Evolutionary conservation across 2,329 filamentous ascomycete genomes (phyloP).

Genomic region (Trichoderma brevicompactum): DNA sequence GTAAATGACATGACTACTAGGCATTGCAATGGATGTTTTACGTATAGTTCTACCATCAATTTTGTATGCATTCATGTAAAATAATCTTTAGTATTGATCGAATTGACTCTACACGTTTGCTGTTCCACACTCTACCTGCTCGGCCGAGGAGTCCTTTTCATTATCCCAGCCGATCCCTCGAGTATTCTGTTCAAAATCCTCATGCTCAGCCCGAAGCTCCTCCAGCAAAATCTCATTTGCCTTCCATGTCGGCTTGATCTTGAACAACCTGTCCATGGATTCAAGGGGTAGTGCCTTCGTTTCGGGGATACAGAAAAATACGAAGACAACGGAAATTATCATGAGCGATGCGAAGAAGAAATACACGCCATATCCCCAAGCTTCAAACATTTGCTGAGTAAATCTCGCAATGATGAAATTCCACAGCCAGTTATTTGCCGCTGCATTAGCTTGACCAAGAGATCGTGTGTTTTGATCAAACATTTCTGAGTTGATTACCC

Average conservation of each 20-base stretch:
- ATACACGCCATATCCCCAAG: conserved; percentile 55
- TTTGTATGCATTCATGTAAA: background rate
- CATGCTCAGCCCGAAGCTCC: conserved; percentile 16
- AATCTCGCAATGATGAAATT: conserved; percentile 35
- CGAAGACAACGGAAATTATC: conserved; percentile 51
- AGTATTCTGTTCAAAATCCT: conserved; percentile 3
- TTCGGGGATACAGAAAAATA: conserved; percentile 57
- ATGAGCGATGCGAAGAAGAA: conserved; percentile 61
- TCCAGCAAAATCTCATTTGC: conserved; percentile 15
- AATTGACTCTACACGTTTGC: background rate
- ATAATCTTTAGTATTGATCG: background rate
- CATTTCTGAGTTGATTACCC: conserved; percentile 26
- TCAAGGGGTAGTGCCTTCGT: conserved; percentile 60
- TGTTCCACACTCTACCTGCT: conserved; percentile 11
- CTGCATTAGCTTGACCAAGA: conserved; percentile 22
- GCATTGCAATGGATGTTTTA: background rate
- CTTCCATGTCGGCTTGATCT: conserved; percentile 19
- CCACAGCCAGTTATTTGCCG: conserved; percentile 27
- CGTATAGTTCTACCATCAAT: background rate
- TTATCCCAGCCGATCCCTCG: conserved; percentile 13
- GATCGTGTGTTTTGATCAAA: conserved; percentile 25
- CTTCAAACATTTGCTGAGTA: conserved; percentile 46
- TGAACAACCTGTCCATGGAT: conserved; percentile 36
- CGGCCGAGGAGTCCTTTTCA: conserved; percentile 15
- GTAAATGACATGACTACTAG: background rate